phyloP scores from a whole-genome alignment of 495 filamentous ascomycete species.

The Penicillium antarcticum region DNA sequence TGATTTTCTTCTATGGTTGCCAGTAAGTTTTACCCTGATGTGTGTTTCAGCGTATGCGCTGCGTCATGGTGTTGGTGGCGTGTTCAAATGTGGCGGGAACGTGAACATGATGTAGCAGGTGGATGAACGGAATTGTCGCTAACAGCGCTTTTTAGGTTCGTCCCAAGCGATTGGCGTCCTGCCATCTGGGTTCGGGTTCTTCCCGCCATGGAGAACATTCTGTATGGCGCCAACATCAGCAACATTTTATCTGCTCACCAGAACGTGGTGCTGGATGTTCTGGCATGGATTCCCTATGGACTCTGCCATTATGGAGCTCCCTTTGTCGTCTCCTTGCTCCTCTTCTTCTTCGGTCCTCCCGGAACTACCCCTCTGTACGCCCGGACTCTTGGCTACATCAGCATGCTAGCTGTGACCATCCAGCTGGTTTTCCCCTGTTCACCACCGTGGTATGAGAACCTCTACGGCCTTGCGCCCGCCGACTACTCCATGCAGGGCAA shows the following conservation, averaged over 20 bases:
- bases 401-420: conserved; percentile 76
- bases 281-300: conserved; percentile 94
- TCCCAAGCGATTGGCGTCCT: conserved; percentile 78
- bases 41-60: conserved; percentile 5
- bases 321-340: conserved; percentile 64
- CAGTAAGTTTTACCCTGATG: conserved; percentile 57
- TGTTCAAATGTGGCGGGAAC: background rate
- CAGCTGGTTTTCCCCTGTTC: conserved; percentile 91
- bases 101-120: background rate
- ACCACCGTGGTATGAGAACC: conserved; percentile 92
- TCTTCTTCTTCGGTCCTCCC: conserved; percentile 86
- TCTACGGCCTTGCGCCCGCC: conserved; percentile 82
- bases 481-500: conserved; percentile 87
- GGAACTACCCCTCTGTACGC: conserved; percentile 83
- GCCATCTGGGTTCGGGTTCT: conserved; percentile 93
- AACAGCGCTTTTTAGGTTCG: conserved; percentile 56
- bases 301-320: conserved; percentile 84
- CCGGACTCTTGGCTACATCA: conserved; percentile 86
- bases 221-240: conserved; percentile 93
- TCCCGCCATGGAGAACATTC: conserved; percentile 92
- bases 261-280: conserved; percentile 71
- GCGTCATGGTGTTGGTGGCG: background rate
- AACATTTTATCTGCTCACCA: conserved; percentile 91
- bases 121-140: conserved; percentile 2
- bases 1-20: conserved; percentile 86